These are phyloP conservation scores for Testicularia cyperi DNA, from an alignment of 1,284 basidiomycete genomes.

Conservation along the genomic window DNA sequence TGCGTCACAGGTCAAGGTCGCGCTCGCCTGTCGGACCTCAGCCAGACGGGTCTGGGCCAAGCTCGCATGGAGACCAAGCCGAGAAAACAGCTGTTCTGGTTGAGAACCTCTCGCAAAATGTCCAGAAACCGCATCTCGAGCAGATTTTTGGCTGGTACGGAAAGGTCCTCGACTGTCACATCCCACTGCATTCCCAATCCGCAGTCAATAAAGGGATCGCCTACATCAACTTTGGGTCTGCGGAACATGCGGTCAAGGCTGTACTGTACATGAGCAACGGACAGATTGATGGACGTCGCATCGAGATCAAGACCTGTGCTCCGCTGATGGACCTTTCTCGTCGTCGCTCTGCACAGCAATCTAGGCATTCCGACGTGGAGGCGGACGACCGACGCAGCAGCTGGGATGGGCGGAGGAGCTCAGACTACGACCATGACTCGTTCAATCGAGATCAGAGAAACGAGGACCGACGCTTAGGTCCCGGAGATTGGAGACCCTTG, in stretches of 20 bases:
- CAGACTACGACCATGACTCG: no score
- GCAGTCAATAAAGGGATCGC: constrained; percentile 1
- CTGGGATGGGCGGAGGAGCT: no score
- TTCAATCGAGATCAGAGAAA: no score
- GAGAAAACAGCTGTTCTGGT: constrained; percentile 20
- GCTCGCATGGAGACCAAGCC: no score
- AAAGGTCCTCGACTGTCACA: constrained; percentile 3
- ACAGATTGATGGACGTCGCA: constrained; percentile 42
- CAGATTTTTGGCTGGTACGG: constrained; percentile 46
- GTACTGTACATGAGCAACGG: constrained; percentile 41
- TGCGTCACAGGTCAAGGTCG: no score
- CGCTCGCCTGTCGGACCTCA: no score
- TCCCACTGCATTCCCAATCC: neutral
- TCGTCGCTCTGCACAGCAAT: no score
- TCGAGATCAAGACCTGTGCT: constrained; percentile 9
- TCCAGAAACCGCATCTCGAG: constrained; percentile 27
- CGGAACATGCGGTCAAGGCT: constrained; percentile 27
- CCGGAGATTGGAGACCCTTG: no score
- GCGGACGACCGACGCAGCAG: no score
- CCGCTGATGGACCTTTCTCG: neutral
- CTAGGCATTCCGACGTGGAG: no score
- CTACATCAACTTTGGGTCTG: constrained; percentile 14
- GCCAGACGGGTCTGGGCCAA: no score
- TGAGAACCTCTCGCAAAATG: constrained; percentile 16
- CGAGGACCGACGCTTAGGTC: no score